Evolutionary conservation across 345 rosid species (phyloP).

Genomic region (Cardamine occulta): DNA sequence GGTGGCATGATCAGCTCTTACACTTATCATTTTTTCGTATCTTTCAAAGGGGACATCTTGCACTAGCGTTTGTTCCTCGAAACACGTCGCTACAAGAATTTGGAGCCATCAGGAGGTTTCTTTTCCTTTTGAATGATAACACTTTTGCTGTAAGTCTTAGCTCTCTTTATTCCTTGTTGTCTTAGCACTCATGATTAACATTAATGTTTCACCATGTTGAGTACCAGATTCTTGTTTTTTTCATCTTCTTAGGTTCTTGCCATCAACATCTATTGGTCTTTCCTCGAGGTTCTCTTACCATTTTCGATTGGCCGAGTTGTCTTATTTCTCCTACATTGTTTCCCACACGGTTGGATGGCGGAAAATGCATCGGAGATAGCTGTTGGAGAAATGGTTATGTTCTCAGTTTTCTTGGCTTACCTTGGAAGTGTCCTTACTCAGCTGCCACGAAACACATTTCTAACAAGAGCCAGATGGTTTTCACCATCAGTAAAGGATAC

Average conservation of each 20-base stretch:
- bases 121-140: constrained; percentile 25
- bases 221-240: background rate
- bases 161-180: background rate
- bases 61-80: constrained; percentile 8
- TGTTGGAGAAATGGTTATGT: constrained; percentile 18
- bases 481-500: constrained; percentile 5
- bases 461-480: background rate
- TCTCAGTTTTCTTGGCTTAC: background rate
- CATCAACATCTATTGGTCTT: constrained; percentile 24
- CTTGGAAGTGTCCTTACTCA: background rate
- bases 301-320: constrained; percentile 27
- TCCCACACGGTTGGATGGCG: constrained; percentile 4
- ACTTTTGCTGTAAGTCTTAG: constrained; percentile 15
- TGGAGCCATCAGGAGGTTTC: constrained; percentile 29
- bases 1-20: constrained; percentile 37
- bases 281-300: constrained; percentile 5
- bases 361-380: background rate
- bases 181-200: background rate
- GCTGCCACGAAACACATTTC: background rate
- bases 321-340: background rate
- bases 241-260: constrained; percentile 26
- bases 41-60: constrained; percentile 4
- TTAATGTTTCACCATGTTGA: constrained; percentile 12
- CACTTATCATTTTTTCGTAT: background rate
- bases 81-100: constrained; percentile 12